Conservation (phyloP, 176 grass and related monocot genomes). For the Phyllostachys edulis region DNA sequence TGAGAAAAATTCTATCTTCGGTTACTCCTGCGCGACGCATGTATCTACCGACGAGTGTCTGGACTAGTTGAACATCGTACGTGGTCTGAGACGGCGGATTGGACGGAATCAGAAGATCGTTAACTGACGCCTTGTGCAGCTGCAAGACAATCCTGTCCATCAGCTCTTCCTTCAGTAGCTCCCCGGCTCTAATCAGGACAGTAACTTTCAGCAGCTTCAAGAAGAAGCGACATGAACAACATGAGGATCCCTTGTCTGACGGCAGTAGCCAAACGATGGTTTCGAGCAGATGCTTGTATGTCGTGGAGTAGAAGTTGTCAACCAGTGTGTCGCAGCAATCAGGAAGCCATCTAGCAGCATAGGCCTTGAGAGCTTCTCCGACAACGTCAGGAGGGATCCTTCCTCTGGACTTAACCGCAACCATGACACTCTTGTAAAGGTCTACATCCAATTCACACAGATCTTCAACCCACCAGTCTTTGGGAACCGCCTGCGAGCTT, state of each 20-base stretch:
- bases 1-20: slow-evolving; percentile 36
- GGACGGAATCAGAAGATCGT: slow-evolving; percentile 76
- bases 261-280: slow-evolving; percentile 72
- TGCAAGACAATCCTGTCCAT: slow-evolving; percentile 63
- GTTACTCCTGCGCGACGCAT: slow-evolving; percentile 29
- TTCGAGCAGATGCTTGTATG: slow-evolving; percentile 60
- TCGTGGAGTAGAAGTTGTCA: slow-evolving; percentile 37
- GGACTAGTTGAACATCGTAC: slow-evolving; percentile 54
- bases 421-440: slow-evolving; percentile 77
- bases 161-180: slow-evolving; percentile 65
- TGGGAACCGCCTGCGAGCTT: slow-evolving; percentile 33
- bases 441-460: slow-evolving; percentile 79
- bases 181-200: slow-evolving; percentile 57
- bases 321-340: slow-evolving; percentile 45
- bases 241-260: slow-evolving; percentile 51
- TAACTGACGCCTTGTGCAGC: slow-evolving; percentile 60
- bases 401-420: slow-evolving; percentile 69
- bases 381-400: slow-evolving; percentile 63
- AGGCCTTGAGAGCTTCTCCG: slow-evolving; percentile 65
- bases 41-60: slow-evolving; percentile 50
- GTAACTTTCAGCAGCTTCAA: slow-evolving; percentile 64
- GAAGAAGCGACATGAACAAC: slow-evolving; percentile 70
- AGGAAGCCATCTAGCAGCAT: slow-evolving; percentile 71
- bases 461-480: slow-evolving; percentile 95
- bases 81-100: slow-evolving; percentile 42